Base-by-base conservation (phyloP, 2,329 filamentous ascomycete genomes). In the Bisporella sp. region DNA sequence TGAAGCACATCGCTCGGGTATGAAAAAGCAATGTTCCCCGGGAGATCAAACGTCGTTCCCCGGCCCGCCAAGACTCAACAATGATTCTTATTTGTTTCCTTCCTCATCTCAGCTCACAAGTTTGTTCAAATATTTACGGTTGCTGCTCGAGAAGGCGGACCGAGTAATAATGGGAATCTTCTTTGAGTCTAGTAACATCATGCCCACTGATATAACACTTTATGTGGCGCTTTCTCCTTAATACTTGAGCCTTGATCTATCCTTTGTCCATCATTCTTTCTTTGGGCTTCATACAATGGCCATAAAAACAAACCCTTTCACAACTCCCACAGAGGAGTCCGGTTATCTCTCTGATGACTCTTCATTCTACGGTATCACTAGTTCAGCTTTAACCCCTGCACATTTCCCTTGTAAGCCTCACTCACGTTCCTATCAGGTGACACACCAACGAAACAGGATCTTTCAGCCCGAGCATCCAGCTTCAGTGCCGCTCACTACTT, bases 401-500 rank as follows among this genome's bases (percentile, higher is more conserved):
- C 21, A 21, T 21, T 21, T 21, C 21, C 21, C 21, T 21, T 21
- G 21, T 21, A 21, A 21, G 21, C 21, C 21, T 21, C 21, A 21
- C 21, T 21, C 21, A 21, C 21, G 21, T 3, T 21, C 21, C 30
- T 21, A 21, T 29, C 56, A 87, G 84, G 84, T 47, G 76, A 81
- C 50, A 71, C 77, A 6, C 66, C 74, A 5, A 70, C 73, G 30
- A 71, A 74, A 46, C 60, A 64, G 13, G 62, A 65, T 1, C 72
- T 85, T 0, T 69, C 79, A 57, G 59, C 67, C n/a, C 72, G 74
- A 43, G 76, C 76, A 11, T 62, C 68, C n/a, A 58, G 60, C 12
- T 82, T 83, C 57, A 69, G 82, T 55, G 65, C 71, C 30, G 58
- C 69, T 9, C 60, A 66, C 37, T 84, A 79, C 74, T 78, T 74